Evolutionary conservation across 1,139 yeast genomes (phyloP), one percentile per base, ranked within the genome.

Genomic region (Hanseniaspora gamundiae): DNA sequence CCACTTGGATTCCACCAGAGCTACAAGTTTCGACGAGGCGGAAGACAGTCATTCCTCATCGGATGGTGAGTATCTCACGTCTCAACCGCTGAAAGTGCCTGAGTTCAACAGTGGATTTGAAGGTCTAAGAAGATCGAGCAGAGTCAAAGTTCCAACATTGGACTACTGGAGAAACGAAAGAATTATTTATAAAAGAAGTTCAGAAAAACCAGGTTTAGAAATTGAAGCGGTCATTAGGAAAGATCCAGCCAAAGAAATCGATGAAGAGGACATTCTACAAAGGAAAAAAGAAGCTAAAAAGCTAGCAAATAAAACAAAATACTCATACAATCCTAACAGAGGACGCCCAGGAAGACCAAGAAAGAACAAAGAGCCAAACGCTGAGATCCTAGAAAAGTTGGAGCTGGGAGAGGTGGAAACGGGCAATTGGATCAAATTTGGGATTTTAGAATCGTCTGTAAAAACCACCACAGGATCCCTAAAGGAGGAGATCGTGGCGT

Each of bases 131-230:
- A 63, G 75, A 49, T 82, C 95, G 0, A 69, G 70, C 39, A 70
- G 95, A 54, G 73, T 76, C 0, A 73, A 74, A 51, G 71, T 83
- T 7, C 76, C 81, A 2, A 94, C 95, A 0, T 65, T 86, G 50
- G 91, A 87, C 10, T 83, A 71, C 58, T 86, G 96, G 95, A 74
- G 84, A 59, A 83, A 82, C 56, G 95, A 87, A 60, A 69, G 78
- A 48, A 73, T 82, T 33, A 74, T 83, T 2, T 85, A 81, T 55
- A 72, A 79, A 52, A 66, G 66, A 51, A 75, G 70, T 41, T 60
- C 66, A 21, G 64, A 66, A 13, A 67, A 67, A 16, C 76, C 79
- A 2, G 68, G 79, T n/a, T 77, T 78, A 47, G 75, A 75, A 44
- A 72, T 80, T 26, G 71, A 73, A 46, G 76, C 74, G 51, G 76